Evolutionary conservation across 306 rosid species (phyloP).

Genomic region (Dalbergia oliveri): DNA sequence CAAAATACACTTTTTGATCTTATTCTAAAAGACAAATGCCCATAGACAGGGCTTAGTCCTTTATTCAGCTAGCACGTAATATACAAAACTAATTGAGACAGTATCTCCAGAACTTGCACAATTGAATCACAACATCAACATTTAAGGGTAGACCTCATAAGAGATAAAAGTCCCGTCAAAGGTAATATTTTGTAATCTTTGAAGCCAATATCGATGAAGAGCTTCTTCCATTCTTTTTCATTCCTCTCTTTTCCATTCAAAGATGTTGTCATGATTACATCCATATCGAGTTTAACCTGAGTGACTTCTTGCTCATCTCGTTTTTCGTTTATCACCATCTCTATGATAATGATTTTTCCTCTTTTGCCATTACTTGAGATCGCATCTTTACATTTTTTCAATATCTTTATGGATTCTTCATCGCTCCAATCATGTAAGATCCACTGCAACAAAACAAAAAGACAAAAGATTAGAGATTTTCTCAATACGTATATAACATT

Average conservation of each 20-base stretch:
- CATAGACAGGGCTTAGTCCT: too few relatives aligned
- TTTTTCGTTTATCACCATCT: slow-evolving; percentile 48
- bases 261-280: slow-evolving; percentile 49
- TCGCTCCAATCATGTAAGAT: slow-evolving; percentile 39
- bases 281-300: slow-evolving; percentile 41
- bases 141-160: slow-evolving; percentile 56
- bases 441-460: background rate
- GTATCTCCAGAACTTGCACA: too few relatives aligned
- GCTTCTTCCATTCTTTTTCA: slow-evolving; percentile 50
- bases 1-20: too few relatives aligned
- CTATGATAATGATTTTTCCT: slow-evolving; percentile 56
- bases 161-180: slow-evolving; percentile 42
- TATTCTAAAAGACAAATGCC: too few relatives aligned
- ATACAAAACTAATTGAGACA: background rate
- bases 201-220: slow-evolving; percentile 51
- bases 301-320: slow-evolving; percentile 27
- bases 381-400: slow-evolving; percentile 49
- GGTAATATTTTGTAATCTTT: slow-evolving; percentile 42
- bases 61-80: background rate
- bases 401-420: slow-evolving; percentile 45
- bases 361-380: slow-evolving; percentile 32
- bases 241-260: slow-evolving; percentile 29
- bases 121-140: background rate
- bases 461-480: background rate
- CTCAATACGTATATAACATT: background rate